phyloP scores from a whole-genome alignment of 495 filamentous ascomycete species.

The Terfezia claveryi region DNA sequence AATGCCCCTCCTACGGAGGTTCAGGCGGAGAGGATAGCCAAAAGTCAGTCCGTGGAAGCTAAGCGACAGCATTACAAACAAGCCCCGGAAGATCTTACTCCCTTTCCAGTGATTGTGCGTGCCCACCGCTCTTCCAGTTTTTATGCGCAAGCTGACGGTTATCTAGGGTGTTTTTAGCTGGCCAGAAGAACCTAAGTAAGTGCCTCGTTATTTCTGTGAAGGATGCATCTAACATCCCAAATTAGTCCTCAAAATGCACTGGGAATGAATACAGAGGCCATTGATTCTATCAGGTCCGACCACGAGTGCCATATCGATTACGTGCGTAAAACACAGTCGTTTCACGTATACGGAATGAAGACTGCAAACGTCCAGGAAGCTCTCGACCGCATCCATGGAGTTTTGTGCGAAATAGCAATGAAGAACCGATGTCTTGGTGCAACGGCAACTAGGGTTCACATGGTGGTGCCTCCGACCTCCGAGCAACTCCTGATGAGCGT shows the following conservation, averaged over 20 bases:
- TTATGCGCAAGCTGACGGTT: too few species aligned
- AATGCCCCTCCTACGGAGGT: slow-evolving; percentile 5
- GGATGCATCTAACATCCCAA: too few species aligned
- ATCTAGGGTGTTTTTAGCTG: slow-evolving; percentile 12
- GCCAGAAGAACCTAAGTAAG: slow-evolving; percentile 7
- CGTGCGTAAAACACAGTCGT: slow-evolving; percentile 1
- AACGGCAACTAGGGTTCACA: slow-evolving; percentile 3
- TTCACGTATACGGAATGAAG: slow-evolving; percentile 12
- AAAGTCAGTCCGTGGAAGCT: slow-evolving; percentile 2
- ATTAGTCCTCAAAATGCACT: slow-evolving; percentile 8
- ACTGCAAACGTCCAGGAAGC: slow-evolving; percentile 5
- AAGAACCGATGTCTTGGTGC: slow-evolving; percentile 7
- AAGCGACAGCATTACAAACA: slow-evolving; percentile 9
- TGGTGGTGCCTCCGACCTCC: slow-evolving; percentile 9
- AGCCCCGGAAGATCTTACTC: slow-evolving; percentile 2
- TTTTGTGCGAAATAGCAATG: slow-evolving; percentile 14
- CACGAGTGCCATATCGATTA: slow-evolving; percentile 12
- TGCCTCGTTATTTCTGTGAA: not conserved
- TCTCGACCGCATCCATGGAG: slow-evolving; percentile 10
- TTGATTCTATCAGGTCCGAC: slow-evolving; percentile 16
- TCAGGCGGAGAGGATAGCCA: not conserved
- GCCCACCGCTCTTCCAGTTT: too few species aligned
- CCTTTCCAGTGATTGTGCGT: slow-evolving; percentile 2
- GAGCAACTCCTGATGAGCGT: not conserved
- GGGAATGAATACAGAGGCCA: slow-evolving; percentile 7